Evolutionary conservation across 78 protist species (phyloP).

Genomic region (Diacronema lutheri): DNA sequence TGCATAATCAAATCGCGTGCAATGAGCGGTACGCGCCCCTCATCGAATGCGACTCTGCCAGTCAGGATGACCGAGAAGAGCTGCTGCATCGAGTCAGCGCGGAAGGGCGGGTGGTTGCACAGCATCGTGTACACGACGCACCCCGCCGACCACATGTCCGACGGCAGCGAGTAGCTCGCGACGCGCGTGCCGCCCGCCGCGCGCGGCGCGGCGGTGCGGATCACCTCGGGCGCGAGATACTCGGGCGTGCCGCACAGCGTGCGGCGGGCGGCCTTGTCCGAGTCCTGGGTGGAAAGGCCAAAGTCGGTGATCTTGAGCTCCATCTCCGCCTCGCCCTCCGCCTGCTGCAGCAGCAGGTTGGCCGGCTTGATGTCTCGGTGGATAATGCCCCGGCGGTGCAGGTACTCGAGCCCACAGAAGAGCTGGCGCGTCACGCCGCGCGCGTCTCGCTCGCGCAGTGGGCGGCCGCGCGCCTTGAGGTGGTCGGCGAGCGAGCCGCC

Average conservation of each 20-base stretch:
- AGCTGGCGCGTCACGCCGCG: background rate
- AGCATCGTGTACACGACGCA: slow-evolving; percentile 3
- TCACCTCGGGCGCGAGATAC: slow-evolving; percentile 50
- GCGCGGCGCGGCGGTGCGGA: background rate
- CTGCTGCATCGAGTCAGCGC: background rate
- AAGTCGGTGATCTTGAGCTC: slow-evolving; percentile 32
- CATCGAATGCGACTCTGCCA: background rate
- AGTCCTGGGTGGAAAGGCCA: slow-evolving; percentile 15
- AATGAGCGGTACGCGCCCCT: background rate
- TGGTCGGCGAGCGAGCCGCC: slow-evolving; percentile 40
- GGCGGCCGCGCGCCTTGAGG: background rate
- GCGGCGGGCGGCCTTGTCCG: background rate
- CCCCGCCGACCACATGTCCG: background rate
- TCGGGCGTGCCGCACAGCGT: slow-evolving; percentile 52
- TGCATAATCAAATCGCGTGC: slow-evolving; percentile 32
- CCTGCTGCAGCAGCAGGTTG: slow-evolving; percentile 22
- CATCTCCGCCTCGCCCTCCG: no score
- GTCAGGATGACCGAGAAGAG: background rate
- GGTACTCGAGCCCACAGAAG: slow-evolving; percentile 12
- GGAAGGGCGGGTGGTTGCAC: background rate
- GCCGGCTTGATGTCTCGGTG: slow-evolving; percentile 59
- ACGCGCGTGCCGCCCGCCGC: background rate
- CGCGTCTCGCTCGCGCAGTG: background rate
- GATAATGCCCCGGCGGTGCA: slow-evolving; percentile 31
- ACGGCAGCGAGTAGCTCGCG: background rate